Conservation (phyloP, 176 grass and related monocot genomes). For the Avena insularis region DNA sequence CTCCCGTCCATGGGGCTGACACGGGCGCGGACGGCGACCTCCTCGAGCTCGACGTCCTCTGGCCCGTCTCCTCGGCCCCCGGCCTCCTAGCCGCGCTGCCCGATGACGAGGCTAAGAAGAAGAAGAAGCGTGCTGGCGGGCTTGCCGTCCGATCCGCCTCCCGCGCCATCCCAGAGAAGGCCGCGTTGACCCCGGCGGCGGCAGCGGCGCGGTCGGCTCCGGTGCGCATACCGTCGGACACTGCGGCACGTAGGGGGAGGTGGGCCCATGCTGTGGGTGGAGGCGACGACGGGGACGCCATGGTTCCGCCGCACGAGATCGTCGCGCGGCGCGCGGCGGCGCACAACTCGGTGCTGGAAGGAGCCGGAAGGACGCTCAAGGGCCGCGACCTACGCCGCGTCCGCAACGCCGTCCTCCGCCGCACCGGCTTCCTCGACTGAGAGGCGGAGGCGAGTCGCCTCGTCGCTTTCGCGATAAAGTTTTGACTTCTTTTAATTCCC, state of each 20-base stretch:
- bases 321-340: slow-evolving; percentile 55
- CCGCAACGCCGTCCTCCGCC: slow-evolving; percentile 64
- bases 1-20: background rate
- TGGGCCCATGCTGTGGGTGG: background rate
- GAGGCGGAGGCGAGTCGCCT: slow-evolving; percentile 56
- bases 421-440: slow-evolving; percentile 75
- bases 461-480: slow-evolving; percentile 55
- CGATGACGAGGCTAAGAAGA: slow-evolving; percentile 49
- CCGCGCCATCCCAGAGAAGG: slow-evolving; percentile 50
- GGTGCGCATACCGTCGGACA: slow-evolving; percentile 49
- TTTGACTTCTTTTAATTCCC: slow-evolving; percentile 26
- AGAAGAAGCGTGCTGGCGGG: slow-evolving; percentile 48
- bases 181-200: slow-evolving; percentile 11
- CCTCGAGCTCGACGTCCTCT: slow-evolving; percentile 59
- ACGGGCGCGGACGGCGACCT: slow-evolving; percentile 47
- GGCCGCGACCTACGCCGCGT: slow-evolving; percentile 70
- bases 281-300: slow-evolving; percentile 39
- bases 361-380: slow-evolving; percentile 73
- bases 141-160: slow-evolving; percentile 40
- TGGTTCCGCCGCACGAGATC: slow-evolving; percentile 60
- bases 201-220: slow-evolving; percentile 51
- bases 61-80: background rate
- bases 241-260: slow-evolving; percentile 32
- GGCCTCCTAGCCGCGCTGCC: slow-evolving; percentile 47
- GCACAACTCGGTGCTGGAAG: slow-evolving; percentile 55